A percentile compares a stretch with the other conserved stretches of the same genome.
Conservation (phyloP, 2,329 filamentous ascomycete species). For the Hymenoscyphus fraxineus region DNA sequence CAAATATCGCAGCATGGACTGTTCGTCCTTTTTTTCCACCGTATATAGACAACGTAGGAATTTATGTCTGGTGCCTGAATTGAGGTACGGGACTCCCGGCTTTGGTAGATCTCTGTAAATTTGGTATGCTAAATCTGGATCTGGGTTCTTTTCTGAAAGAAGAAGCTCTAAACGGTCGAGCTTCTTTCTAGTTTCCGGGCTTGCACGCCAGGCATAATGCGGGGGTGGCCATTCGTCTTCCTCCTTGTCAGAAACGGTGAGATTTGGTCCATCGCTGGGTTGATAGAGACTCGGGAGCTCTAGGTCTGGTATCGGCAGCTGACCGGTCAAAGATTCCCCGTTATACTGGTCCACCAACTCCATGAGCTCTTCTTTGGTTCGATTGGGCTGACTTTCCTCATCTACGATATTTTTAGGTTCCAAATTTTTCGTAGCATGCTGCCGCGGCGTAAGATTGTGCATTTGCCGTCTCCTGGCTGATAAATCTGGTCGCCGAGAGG, state of each 20-base stretch:
- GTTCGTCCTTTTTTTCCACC: slow-evolving; percentile 35
- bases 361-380: slow-evolving; percentile 46
- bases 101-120: slow-evolving; percentile 36
- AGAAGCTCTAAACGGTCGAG: slow-evolving; percentile 23
- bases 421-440: slow-evolving; percentile 16
- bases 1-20: slow-evolving; percentile 76
- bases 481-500: slow-evolving; percentile 20
- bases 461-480: slow-evolving; percentile 9
- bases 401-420: slow-evolving; percentile 5
- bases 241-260: slow-evolving; percentile 48
- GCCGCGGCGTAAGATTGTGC: slow-evolving; percentile 15
- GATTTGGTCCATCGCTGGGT: slow-evolving; percentile 44
- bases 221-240: slow-evolving; percentile 41
- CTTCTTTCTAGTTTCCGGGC: slow-evolving; percentile 27
- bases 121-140: slow-evolving; percentile 33
- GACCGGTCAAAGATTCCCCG: slow-evolving; percentile 48
- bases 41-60: slow-evolving; percentile 32
- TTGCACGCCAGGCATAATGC: slow-evolving; percentile 30
- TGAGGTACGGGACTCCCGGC: slow-evolving; percentile 33
- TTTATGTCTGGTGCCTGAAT: slow-evolving; percentile 27
- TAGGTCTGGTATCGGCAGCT: slow-evolving; percentile 49
- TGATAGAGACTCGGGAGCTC: slow-evolving; percentile 52
- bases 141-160: slow-evolving; percentile 18
- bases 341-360: slow-evolving; percentile 49
- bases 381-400: slow-evolving; percentile 17